phyloP scores from a whole-genome alignment of 108 stramenopile genomes.

The Craspedostauros australis region DNA sequence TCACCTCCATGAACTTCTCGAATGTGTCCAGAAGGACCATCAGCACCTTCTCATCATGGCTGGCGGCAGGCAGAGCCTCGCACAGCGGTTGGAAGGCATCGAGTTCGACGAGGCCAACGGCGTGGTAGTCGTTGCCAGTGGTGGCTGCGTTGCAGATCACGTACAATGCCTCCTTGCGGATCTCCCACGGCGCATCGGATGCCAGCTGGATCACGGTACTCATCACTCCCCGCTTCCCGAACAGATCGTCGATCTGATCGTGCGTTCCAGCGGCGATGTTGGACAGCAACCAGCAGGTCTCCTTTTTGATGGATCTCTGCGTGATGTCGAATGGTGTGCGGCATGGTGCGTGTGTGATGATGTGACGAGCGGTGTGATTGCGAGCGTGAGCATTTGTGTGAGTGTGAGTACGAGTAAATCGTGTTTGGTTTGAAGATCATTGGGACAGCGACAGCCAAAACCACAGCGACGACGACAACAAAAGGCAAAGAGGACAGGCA shows the following conservation, averaged over 20 bases:
- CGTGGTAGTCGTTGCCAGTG: constrained; percentile 41
- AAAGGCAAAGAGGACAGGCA: no score
- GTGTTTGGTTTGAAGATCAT: no score
- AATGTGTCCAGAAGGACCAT: constrained; percentile 69
- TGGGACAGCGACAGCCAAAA: neutral
- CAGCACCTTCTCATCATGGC: constrained; percentile 50
- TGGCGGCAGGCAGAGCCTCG: constrained; percentile 34
- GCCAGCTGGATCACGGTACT: constrained; percentile 41
- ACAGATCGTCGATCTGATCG: constrained; percentile 54
- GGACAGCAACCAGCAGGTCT: constrained; percentile 84
- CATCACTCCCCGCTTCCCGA: constrained; percentile 34
- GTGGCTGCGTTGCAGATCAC: constrained; percentile 74
- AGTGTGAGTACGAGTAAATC: no score
- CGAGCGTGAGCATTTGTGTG: no score
- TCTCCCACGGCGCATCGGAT: constrained; percentile 60
- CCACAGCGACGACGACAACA: neutral
- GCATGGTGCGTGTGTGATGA: no score
- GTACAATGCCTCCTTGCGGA: constrained; percentile 89
- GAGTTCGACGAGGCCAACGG: constrained; percentile 53
- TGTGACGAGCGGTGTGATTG: no score
- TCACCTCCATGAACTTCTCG: constrained; percentile 53
- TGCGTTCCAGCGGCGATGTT: constrained; percentile 92
- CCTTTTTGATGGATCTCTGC: constrained; percentile 80
- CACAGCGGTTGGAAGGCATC: constrained; percentile 68
- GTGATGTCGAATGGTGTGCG: no score